Base-by-base conservation (phyloP, 179 eudicot genomes). In the Silene noctiflora region DNA sequence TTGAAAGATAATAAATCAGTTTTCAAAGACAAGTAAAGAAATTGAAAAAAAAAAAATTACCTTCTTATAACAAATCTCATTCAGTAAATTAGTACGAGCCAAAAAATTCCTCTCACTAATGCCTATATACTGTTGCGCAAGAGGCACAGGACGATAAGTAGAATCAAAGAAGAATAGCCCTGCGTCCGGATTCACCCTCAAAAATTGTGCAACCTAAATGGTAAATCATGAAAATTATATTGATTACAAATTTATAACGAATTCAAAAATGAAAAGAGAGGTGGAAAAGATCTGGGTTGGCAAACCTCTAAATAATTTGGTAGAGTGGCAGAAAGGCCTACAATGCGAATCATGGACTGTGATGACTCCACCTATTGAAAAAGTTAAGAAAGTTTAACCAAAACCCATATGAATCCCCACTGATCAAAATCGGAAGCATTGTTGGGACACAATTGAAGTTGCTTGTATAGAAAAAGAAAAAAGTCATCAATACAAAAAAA, bases 141-240 rank as follows among this genome's bases (percentile, higher is more conserved):
- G 99, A 78, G 99, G 99, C 77, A 95, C 99, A 33, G 99, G 99
- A 79, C 99, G 98, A 77, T 93, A 95, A 87, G 96, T 93, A 51
- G 98, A 89, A 87, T 95, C 99, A 86, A 95, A 95, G 89, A 93
- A 95, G 87, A 95, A 93, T 53, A 95, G 87, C 75, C 98, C 99
- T 12, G 81, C 39, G 21, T 93, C 98, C 66, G 98, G 88, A 87
- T 91, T 95, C 74, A 95, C 99, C 85, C 99, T 90, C 88, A 95
- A 83, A 81, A 95, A 95, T 81, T 93, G 95, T 59, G 98, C 99
- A 76, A 95, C 99, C 98, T 94, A 65, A 55, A 74, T 61, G 60
- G n/a, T 78, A 31, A 55, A 75, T 55, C 72, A 39, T 81, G 44
- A 78, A 69, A 19, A 55, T 39, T 25, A 35, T 8, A 24, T 7